Base-by-base conservation (phyloP, 192 early-diverging fungal species). In the Polychytrium aggregatum region DNA sequence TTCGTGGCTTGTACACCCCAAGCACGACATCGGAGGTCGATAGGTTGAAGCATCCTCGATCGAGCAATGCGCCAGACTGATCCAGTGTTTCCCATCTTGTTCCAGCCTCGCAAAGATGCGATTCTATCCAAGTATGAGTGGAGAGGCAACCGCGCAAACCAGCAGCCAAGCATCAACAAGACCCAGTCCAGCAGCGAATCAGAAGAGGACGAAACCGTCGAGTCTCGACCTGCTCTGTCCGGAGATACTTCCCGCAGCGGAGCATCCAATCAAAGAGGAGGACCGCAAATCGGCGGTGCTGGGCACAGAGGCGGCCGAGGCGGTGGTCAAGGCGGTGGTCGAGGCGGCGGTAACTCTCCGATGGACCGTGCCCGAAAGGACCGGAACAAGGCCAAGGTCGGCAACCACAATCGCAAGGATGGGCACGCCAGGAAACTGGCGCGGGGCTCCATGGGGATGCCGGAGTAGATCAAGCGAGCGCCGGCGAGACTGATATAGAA, bases 361-460 rank as follows among this genome's bases (percentile, higher is more conserved):
- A 28, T 29, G 47, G 57, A 75, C 14, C 41, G 50, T 24, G 54
- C 56, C 30, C 62, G 61, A 55, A 82, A 79, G 47, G 74, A 71
- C 26, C 65, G 75, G 22, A 72, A 84, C 60, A 84, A 84, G 60
- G 67, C 81, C 9, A 64, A 69, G 41, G 59, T 77, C 16, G 83
- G 55, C 10, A 87, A 89, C 55, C 84, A 90, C 46, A 78, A 80
- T 45, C 78, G 86, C 31, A 82, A 85, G 40, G 69, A 78, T 45
- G 76, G 71, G 48, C 76, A 82, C 39, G 81, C 76, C 34, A 81
- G 78, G 64, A 90, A 90, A 52, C 64, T 80, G 48, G 70, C 47
- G 14, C 2, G 56, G 18, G 64, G 56, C n/a, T n/a, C n/a, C n/a
- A n/a, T n/a, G n/a, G n/a, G n/a, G n/a, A n/a, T n/a, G n/a, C n/a